These are phyloP conservation scores for Hanseniaspora mollemarum DNA, from an alignment of 805 yeast genomes.

Conservation along the genomic window DNA sequence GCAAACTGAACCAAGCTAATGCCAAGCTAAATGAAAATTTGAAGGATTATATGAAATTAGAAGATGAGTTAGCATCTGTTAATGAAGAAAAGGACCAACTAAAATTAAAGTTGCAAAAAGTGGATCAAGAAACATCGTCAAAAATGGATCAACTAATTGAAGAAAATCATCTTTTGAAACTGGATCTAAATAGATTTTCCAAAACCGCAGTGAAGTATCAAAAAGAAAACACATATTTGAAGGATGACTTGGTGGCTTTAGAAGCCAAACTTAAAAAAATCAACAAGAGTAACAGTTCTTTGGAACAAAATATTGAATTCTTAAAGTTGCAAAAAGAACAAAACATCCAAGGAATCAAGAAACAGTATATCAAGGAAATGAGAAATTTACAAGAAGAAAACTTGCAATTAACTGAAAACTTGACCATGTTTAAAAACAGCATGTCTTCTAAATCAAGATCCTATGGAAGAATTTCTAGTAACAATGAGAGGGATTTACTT, in stretches of 20 bases:
- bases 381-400: conserved; percentile 25
- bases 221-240: conserved; percentile 21
- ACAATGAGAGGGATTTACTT: conserved; percentile 24
- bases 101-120: conserved; percentile 17
- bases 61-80: conserved; percentile 17
- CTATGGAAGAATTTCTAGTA: conserved; percentile 6
- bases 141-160: conserved; percentile 12
- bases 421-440: conserved; percentile 16
- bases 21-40: not conserved
- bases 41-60: conserved; percentile 1
- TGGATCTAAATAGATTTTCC: conserved; percentile 26
- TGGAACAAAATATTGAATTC: conserved; percentile 10
- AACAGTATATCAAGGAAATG: conserved; percentile 21
- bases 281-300: not conserved
- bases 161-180: conserved; percentile 24
- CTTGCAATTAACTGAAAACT: conserved; percentile 19
- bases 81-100: conserved; percentile 17
- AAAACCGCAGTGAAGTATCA: conserved; percentile 26
- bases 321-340: conserved; percentile 14
- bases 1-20: not conserved
- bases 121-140: conserved; percentile 7
- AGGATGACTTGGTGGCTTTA: conserved; percentile 16
- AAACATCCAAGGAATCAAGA: conserved; percentile 23
- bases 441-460: conserved; percentile 12
- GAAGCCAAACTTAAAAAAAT: not conserved